Evolutionary conservation across 2,329 filamentous ascomycete species (phyloP).

Genomic region (Colletotrichum viniferum): DNA sequence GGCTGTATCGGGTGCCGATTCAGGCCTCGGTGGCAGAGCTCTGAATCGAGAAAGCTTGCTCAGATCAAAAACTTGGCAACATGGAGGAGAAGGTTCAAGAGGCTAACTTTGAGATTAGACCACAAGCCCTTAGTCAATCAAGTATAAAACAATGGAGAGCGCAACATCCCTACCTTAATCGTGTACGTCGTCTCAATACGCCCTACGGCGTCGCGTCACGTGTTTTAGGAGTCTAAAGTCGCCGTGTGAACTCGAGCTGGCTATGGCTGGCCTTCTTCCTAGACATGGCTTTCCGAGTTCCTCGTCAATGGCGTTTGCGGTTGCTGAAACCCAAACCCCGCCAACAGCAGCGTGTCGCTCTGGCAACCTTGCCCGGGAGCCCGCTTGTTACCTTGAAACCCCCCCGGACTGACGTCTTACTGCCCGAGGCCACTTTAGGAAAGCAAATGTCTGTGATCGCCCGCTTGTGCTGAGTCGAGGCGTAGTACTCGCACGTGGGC

Average conservation of each 20-base stretch:
- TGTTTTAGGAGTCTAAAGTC: not conserved
- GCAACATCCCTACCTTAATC: not conserved
- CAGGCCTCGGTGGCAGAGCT: not conserved
- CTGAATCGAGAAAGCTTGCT: not conserved
- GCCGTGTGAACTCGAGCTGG: not conserved
- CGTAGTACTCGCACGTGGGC: not conserved
- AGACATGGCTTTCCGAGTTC: not conserved
- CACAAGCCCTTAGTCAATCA: not conserved
- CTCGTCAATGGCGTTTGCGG: not conserved
- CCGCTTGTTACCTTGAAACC: not conserved
- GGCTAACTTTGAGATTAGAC: not conserved
- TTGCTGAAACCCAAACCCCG: not conserved
- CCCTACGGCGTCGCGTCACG: not conserved
- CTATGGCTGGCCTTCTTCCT: not conserved
- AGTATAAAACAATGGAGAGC: not conserved
- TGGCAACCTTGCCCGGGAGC: not conserved
- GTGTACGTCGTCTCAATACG: not conserved
- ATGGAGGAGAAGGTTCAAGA: not conserved
- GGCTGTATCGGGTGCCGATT: not conserved
- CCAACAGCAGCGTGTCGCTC: not conserved
- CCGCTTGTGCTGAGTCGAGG: not conserved
- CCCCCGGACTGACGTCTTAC: not conserved
- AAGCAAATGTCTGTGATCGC: not conserved
- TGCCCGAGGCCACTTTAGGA: not conserved
- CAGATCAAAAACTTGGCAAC: not conserved